phyloP scores from a whole-genome alignment of 768 basidiomycete species.

The Cystobasidium tubakii region DNA sequence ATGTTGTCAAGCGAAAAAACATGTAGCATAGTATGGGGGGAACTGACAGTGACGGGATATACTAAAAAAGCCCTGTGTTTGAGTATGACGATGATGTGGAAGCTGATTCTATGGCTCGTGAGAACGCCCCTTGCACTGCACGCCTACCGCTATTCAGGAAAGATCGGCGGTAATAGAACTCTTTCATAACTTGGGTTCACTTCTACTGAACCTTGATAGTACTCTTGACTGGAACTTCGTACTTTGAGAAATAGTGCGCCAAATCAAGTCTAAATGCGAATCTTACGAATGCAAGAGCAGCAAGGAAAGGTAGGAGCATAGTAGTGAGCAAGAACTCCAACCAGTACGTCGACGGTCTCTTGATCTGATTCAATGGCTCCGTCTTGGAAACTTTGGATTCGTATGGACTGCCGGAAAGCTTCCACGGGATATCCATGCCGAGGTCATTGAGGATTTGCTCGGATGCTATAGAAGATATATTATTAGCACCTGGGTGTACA shows the following conservation, averaged over 20 bases:
- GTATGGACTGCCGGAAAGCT: constrained; percentile 19
- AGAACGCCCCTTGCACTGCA: too few species aligned
- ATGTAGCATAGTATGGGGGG: too few species aligned
- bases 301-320: constrained; percentile 29
- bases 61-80: too few species aligned
- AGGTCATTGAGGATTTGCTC: constrained; percentile 49
- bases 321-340: constrained; percentile 16
- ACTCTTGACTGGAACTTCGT: neutral
- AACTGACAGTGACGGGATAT: too few species aligned
- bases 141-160: too few species aligned
- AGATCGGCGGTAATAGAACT: too few species aligned
- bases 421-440: constrained; percentile 43
- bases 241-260: constrained; percentile 21
- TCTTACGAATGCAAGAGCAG: constrained; percentile 4
- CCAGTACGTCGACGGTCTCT: constrained; percentile 16
- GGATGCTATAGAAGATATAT: constrained; percentile 36
- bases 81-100: too few species aligned
- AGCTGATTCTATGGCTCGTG: too few species aligned
- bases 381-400: constrained; percentile 7
- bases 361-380: constrained; percentile 25
- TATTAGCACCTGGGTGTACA: neutral
- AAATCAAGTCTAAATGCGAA: constrained; percentile 17
- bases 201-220: neutral
- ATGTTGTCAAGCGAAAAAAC: too few species aligned
- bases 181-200: too few species aligned